These are phyloP conservation scores for Beauveria medogensis DNA, from an alignment of 2,329 filamentous ascomycete species.

Conservation along the genomic window DNA sequence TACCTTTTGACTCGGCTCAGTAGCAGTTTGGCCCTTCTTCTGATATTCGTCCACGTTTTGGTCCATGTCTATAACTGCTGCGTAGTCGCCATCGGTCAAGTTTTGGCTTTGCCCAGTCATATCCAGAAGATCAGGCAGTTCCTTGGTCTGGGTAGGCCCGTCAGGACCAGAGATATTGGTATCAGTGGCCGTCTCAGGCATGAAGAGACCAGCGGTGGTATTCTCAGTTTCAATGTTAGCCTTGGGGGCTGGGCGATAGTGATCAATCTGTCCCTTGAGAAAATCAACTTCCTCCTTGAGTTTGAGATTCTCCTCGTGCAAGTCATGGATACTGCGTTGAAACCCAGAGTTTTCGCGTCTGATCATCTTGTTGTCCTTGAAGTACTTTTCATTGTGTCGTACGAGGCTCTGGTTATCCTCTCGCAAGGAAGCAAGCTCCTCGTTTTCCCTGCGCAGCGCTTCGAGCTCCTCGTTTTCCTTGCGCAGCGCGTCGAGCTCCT, in stretches of 20 bases:
- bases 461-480: background rate
- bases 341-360: slow-evolving; percentile 40
- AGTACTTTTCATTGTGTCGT: slow-evolving; percentile 47
- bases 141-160: slow-evolving; percentile 25
- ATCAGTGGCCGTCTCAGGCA: slow-evolving; percentile 18
- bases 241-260: slow-evolving; percentile 30
- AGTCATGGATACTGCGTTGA: slow-evolving; percentile 35
- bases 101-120: slow-evolving; percentile 7
- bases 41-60: slow-evolving; percentile 20
- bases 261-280: slow-evolving; percentile 36
- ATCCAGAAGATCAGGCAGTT: slow-evolving; percentile 17
- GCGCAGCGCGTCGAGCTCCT: no score
- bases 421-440: slow-evolving; percentile 16
- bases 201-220: slow-evolving; percentile 20
- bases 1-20: slow-evolving; percentile 29
- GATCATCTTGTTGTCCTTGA: slow-evolving; percentile 43
- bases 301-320: slow-evolving; percentile 39
- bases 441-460: background rate
- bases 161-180: slow-evolving; percentile 21
- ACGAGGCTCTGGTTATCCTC: slow-evolving; percentile 46
- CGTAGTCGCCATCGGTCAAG: slow-evolving; percentile 20
- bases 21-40: slow-evolving; percentile 18
- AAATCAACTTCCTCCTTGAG: slow-evolving; percentile 40
- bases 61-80: slow-evolving; percentile 22
- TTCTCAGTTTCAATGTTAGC: slow-evolving; percentile 29